These are phyloP conservation scores for Globisporangium parvum DNA, from an alignment of 352 stramenopile species.

Conservation along the genomic window DNA sequence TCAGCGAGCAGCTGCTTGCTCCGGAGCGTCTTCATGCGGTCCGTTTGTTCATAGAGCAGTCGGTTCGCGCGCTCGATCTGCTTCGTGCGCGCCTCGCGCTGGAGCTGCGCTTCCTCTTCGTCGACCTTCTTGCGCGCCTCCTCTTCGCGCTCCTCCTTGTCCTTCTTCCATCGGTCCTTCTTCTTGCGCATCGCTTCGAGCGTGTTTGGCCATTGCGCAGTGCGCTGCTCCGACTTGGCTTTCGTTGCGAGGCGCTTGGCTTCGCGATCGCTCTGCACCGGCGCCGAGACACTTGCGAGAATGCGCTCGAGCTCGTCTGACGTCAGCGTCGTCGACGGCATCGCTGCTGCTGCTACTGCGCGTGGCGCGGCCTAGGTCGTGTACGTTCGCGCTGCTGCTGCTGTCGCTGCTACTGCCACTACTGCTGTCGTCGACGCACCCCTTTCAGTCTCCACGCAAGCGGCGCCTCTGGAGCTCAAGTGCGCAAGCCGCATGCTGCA, in stretches of 20 bases:
- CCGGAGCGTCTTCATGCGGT: constrained; percentile 89
- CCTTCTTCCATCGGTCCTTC: constrained; percentile 89
- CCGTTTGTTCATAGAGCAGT: constrained; percentile 88
- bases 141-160: constrained; percentile 84
- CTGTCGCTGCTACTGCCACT: not conserved
- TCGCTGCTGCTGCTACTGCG: not conserved
- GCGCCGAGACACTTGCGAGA: constrained; percentile 58
- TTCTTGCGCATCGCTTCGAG: constrained; percentile 86
- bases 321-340: constrained; percentile 46
- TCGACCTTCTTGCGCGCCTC: constrained; percentile 65
- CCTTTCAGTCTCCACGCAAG: not conserved
- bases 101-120: constrained; percentile 68
- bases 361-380: not conserved
- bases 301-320: constrained; percentile 68
- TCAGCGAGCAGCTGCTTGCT: constrained; percentile 83
- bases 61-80: constrained; percentile 85
- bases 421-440: not conserved
- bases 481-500: not conserved
- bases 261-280: constrained; percentile 60
- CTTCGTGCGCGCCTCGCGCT: constrained; percentile 60
- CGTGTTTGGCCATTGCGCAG: constrained; percentile 89
- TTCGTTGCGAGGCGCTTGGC: constrained; percentile 58
- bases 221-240: constrained; percentile 72
- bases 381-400: not conserved
- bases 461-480: not conserved